Evolutionary conservation across 441 rosid species (phyloP).

Genomic region (Corymbia citriodora): DNA sequence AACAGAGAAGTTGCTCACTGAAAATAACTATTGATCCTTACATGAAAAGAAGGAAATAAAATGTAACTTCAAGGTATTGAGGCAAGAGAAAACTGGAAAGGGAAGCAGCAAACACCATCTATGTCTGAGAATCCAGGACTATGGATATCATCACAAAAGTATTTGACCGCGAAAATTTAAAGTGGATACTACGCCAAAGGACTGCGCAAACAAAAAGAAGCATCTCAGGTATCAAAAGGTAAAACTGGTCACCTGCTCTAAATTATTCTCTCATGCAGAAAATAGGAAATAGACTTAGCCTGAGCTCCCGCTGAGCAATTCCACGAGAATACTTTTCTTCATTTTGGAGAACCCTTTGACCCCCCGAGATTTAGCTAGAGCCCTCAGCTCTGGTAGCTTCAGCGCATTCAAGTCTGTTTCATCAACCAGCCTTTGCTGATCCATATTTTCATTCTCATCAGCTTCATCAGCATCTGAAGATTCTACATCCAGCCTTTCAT

Average conservation of each 20-base stretch:
- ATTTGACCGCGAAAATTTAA: neutral
- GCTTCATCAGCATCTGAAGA: conserved; percentile 22
- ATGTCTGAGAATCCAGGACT: neutral
- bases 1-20: neutral
- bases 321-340: conserved; percentile 61
- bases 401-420: conserved; percentile 38
- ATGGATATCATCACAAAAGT: neutral
- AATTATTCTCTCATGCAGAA: neutral
- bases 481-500: conserved; percentile 28
- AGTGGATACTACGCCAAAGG: neutral
- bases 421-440: conserved; percentile 13
- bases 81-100: neutral
- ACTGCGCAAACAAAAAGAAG: neutral
- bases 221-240: neutral
- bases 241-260: neutral
- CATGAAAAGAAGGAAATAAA: neutral
- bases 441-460: conserved; percentile 13
- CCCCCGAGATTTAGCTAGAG: conserved; percentile 64
- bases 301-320: conserved; percentile 35
- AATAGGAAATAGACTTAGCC: conserved; percentile 5
- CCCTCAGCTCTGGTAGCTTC: conserved; percentile 61
- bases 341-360: conserved; percentile 68
- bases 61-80: neutral
- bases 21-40: neutral
- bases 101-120: neutral